phyloP scores from a whole-genome alignment of 192 early-diverging fungal species.

The Chytriomyces sp. region DNA sequence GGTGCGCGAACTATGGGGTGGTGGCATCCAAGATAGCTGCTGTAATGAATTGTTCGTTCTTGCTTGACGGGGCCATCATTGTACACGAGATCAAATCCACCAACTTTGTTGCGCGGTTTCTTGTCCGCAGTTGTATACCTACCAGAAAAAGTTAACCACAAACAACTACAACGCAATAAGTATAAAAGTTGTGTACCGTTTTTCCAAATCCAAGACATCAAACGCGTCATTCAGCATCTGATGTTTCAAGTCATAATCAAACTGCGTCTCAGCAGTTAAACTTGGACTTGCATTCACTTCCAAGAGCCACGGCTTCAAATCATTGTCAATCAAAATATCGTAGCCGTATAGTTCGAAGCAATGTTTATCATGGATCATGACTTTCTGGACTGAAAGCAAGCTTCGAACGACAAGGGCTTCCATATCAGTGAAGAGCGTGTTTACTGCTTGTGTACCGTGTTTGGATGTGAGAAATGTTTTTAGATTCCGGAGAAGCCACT shows the following conservation, averaged over 20 bases:
- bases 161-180: not conserved
- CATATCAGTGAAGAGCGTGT: constrained; percentile 65
- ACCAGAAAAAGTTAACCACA: constrained; percentile 3
- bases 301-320: constrained; percentile 67
- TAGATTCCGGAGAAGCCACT: constrained; percentile 66
- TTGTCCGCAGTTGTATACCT: constrained; percentile 36
- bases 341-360: constrained; percentile 72
- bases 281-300: constrained; percentile 69
- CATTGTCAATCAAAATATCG: constrained; percentile 64
- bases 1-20: constrained; percentile 60
- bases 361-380: constrained; percentile 75
- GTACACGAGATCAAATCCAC: constrained; percentile 72
- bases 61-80: constrained; percentile 68
- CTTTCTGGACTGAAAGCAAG: constrained; percentile 65
- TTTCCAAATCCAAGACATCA: constrained; percentile 65
- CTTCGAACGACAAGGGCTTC: constrained; percentile 64
- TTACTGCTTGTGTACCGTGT: constrained; percentile 54
- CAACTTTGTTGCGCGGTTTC: constrained; percentile 52
- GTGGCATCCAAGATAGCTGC: constrained; percentile 59
- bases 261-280: constrained; percentile 66
- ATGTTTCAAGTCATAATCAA: constrained; percentile 68
- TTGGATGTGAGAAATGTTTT: constrained; percentile 58
- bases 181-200: constrained; percentile 35
- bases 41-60: constrained; percentile 57
- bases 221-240: constrained; percentile 65